Evolutionary conservation across 768 basidiomycete genomes (phyloP), one percentile per base, ranked within the genome.

Genomic region (Serpula lacrymans): DNA sequence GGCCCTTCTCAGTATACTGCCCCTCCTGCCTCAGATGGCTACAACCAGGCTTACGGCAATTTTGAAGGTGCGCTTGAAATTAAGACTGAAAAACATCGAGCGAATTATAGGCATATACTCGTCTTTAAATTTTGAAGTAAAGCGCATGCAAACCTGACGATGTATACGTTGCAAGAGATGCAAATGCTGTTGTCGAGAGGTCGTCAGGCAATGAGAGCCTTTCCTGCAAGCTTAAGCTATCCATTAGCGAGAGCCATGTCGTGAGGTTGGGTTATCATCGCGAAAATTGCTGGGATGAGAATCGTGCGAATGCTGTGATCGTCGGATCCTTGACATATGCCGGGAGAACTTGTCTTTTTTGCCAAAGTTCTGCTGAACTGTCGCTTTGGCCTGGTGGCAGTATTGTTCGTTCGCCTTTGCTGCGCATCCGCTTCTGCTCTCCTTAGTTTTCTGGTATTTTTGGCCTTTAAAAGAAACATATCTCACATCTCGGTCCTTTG

Each of bases 1-100:
- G 68, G 68, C 50, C 62, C 74, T 42, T 63, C 78, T 51, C 72
- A 78, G 58, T 81, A 75, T 66, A 68, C 66, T 55, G 51, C 65
- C 54, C 53, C 43, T 49, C 65, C 63, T 37, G 58, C 69, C 48
- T 62, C 74, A 59, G 66, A 69, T 46, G 75, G 73, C 41, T 72
- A 62, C 47, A 47, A 71, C 62, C 80, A 84, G 67, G 80, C 70
- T 48, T 84, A 76, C 63, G 78, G 75, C 67, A 75, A 62, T 52
- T 70, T 67, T 69, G 87, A 89, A 90, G 88, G 88, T 91, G 78
- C 87, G 88, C 86, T 82, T 68, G 72, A 77, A 74, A 63, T 78
- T 80, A 67, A 80, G 76, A 78, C 71, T 78, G 61, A 75, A 71
- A 59, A 53, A 55, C 56, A 42, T 60, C 60, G 60, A 55, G 66